Base-by-base conservation (phyloP, 345 rosid genomes). In the Arabis hirsuta region DNA sequence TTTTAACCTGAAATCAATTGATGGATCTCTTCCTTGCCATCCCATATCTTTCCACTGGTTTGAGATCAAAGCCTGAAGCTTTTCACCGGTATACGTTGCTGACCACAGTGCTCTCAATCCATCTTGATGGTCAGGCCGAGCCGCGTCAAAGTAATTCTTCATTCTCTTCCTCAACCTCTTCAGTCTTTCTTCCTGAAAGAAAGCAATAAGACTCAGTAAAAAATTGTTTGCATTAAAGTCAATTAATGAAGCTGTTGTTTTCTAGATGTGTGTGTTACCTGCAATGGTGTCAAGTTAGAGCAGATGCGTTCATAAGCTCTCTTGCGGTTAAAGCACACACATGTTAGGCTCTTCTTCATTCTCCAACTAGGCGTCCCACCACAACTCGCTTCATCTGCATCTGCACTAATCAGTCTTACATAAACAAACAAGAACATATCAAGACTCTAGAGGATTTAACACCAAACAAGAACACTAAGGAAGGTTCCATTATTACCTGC, bases 31-130 rank as follows among this genome's bases (percentile, higher is more conserved):
- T 72, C 98, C 98, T 73, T 93, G 98, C 97, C 97, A 93, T 44
- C 98, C 97, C 98, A 93, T 93, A 71, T 87, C 84, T 76, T 93
- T 93, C 98, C 98, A 94, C 42, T 94, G 97, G 31, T 93, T 90
- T 45, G 98, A 90, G 66, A 86, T 76, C 72, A 93, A 81, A 67
- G 88, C 90, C 53, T 79, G 80, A 41, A 93, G 97, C 80, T 89
- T 83, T 76, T 76, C 76, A 47, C 81, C 88, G 1, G 97, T 96
- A 71, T 78, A 93, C 3, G 96, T 81, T 31, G 97, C 88, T 20
- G 78, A 80, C 97, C 98, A 94, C 47, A 94, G 50, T 46, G 98
- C 95, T 81, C 84, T 91, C 67, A 94, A 64, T 71, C 97, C 97
- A 75, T 84, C 91, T 87, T 91, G 97, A 78, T 94, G 98, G 56